phyloP scores from a whole-genome alignment of 345 rosid species.

The Camelina neglecta region DNA sequence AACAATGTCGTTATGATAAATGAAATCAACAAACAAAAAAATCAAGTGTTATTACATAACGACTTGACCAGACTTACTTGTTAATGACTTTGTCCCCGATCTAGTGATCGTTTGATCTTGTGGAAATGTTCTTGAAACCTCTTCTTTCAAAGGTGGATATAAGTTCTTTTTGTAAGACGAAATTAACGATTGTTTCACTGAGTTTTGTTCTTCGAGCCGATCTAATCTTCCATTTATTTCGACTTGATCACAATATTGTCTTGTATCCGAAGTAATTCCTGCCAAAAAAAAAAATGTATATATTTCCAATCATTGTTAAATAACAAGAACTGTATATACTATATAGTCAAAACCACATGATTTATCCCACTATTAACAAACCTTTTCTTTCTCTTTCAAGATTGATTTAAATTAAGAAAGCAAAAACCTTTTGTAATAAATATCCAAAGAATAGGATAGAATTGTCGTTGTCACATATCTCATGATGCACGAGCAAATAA shows the following conservation, averaged over 20 bases:
- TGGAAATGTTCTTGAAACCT: slow-evolving; percentile 48
- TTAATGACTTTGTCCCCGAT: slow-evolving; percentile 39
- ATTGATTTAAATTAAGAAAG: not conserved
- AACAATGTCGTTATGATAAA: slow-evolving; percentile 28
- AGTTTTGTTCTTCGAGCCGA: slow-evolving; percentile 64
- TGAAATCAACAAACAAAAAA: slow-evolving; percentile 4
- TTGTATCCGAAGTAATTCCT: slow-evolving; percentile 71
- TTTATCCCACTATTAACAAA: slow-evolving; percentile 13
- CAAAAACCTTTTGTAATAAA: slow-evolving; percentile 22
- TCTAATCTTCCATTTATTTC: slow-evolving; percentile 58
- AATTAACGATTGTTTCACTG: slow-evolving; percentile 62
- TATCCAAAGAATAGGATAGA: slow-evolving; percentile 31
- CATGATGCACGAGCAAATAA: slow-evolving; percentile 40
- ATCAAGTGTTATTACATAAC: not conserved
- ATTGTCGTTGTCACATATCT: slow-evolving; percentile 42
- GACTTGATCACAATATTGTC: slow-evolving; percentile 54
- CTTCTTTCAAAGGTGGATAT: slow-evolving; percentile 63
- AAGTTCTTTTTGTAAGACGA: slow-evolving; percentile 63
- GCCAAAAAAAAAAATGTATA: slow-evolving; percentile 10
- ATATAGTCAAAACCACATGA: slow-evolving; percentile 16
- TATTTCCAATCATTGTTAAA: not conserved
- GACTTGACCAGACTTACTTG: slow-evolving; percentile 43
- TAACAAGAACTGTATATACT: not conserved
- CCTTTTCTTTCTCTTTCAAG: slow-evolving; percentile 7
- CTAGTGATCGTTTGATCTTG: slow-evolving; percentile 36